These are phyloP conservation scores for Vitis vinifera DNA, from an alignment of 164 flowering plant genomes.

Conservation along the genomic window DNA sequence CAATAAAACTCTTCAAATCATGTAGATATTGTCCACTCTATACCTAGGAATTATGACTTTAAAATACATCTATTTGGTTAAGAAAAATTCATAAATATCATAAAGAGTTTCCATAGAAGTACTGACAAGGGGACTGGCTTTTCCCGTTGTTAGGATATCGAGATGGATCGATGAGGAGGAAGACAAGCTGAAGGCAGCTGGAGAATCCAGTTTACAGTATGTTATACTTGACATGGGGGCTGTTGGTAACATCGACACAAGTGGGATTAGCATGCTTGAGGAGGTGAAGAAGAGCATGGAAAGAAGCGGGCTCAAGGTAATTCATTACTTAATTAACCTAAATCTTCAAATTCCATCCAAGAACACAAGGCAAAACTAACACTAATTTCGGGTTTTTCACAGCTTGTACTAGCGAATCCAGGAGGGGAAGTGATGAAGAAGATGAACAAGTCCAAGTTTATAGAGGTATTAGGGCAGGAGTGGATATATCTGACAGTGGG, in stretches of 20 bases:
- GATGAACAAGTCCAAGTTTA: slow-evolving; percentile 46
- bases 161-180: slow-evolving; percentile 83
- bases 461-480: slow-evolving; percentile 51
- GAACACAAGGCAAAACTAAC: background rate
- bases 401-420: slow-evolving; percentile 68
- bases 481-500: slow-evolving; percentile 64
- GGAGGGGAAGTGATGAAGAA: slow-evolving; percentile 75
- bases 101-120: too few relatives aligned
- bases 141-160: slow-evolving; percentile 35
- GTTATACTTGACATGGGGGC: slow-evolving; percentile 68
- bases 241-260: slow-evolving; percentile 67
- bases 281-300: slow-evolving; percentile 55
- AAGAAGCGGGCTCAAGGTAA: slow-evolving; percentile 59
- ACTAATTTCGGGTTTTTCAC: background rate
- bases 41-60: too few relatives aligned
- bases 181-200: slow-evolving; percentile 49
- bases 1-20: too few relatives aligned
- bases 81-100: too few relatives aligned
- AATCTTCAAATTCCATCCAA: too few relatives aligned
- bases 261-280: slow-evolving; percentile 74
- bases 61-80: too few relatives aligned
- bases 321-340: too few relatives aligned
- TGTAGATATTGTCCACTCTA: too few relatives aligned
- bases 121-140: too few relatives aligned
- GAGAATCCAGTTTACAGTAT: slow-evolving; percentile 52